Base-by-base conservation (phyloP, 2,329 filamentous ascomycete genomes). In the Diaporthe batatas region DNA sequence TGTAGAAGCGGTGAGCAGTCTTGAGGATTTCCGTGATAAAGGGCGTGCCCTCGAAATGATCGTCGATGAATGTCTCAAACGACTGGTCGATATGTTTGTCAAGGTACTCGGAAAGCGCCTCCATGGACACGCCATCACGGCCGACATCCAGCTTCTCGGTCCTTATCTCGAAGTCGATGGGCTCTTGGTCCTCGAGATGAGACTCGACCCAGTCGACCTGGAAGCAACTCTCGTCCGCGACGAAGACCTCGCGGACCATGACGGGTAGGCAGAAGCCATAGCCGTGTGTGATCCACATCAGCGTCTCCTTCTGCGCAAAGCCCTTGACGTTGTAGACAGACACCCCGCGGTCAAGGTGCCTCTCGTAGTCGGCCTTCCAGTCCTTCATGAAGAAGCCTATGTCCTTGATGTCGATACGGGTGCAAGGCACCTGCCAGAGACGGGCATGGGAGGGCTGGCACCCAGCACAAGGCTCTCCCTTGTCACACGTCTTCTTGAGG, bases 351-450 rank as follows among this genome's bases (percentile, higher is more conserved):
- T 91, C 93, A 77, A 96, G 90, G 81, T 98, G 95, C 77, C 95
- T 92, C 84, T 98, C 95, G 79, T 96, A 98, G 82, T 98, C 96
- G 57, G 95, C 95, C 85, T 96, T 97, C 95, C 95, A 98, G 83
- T 98, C 96, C 87, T 98, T 98, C 94, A 98, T 96, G 87, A 98
- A 98, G 84, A 97, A 98, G 55, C 91, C 94, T 79, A 98, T 97
- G 79, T 98, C 96, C 89, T 98, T 98, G 87, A 98, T 98, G 83
- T 98, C 96, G 80, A 98, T 98, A 75, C 96, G 93, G 53, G 96
- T 98, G 87, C 96, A 98, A 74, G 96, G 96, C 57, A 98, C 96
- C 84, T 98, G 95, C 96, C 96, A 98, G 68, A 98, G 88, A 76
- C 96, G 92, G 75, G 96, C 96, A 82, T 98, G 96, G 25, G 95